Evolutionary conservation across 306 rosid genomes (phyloP), one percentile per base, ranked within the genome.

Genomic region (Prunus mume): DNA sequence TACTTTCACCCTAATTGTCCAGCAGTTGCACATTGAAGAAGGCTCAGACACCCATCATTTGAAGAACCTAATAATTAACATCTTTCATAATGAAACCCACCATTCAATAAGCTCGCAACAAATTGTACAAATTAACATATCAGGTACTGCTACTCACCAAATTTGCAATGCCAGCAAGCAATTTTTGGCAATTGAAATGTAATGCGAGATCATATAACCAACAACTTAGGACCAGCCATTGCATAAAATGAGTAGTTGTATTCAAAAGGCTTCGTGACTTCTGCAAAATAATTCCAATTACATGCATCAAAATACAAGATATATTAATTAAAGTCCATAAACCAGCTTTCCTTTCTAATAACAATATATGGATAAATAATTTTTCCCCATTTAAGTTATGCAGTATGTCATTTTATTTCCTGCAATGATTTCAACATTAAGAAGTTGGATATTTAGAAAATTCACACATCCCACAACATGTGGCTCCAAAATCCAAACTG

Each of bases 1-100:
- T 38, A 72, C 76, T 55, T 55, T 32, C 76, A 55, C 22, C 76
- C 65, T 38, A 62, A 55, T 55, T 71, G 65, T 56, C 54, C 76
- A 72, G 52, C 66, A 72, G 65, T 56, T 34, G 65, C 52, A 55
- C 32, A 20, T 72, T 17, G 30, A 52, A 71, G 75, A 30, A 71
- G 49, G 64, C 51, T 19, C 28, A 28, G 74, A 70, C 28, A n/a
- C 63, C 54, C 76, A 57, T 72, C 27, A 72, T 38, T 71, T 41
- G 55, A 55, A 57, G 67, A 73, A 58, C 77, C 77, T 73, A 58
- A 24, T 24, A 45, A 60, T 28, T 47, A 60, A 24, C 67, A 38
- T 15, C 65, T 55, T 55, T 72, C 55, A 43, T 38, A 67, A 24
- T 41, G 41, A 22, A 52, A 50, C 34, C 34, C 58, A 64, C 49